A percentile compares a stretch with the other conserved stretches of the same genome.
Evolutionary conservation across 2,329 filamentous ascomycete species (phyloP).

Genomic region (Cordyceps cateniannulata): DNA sequence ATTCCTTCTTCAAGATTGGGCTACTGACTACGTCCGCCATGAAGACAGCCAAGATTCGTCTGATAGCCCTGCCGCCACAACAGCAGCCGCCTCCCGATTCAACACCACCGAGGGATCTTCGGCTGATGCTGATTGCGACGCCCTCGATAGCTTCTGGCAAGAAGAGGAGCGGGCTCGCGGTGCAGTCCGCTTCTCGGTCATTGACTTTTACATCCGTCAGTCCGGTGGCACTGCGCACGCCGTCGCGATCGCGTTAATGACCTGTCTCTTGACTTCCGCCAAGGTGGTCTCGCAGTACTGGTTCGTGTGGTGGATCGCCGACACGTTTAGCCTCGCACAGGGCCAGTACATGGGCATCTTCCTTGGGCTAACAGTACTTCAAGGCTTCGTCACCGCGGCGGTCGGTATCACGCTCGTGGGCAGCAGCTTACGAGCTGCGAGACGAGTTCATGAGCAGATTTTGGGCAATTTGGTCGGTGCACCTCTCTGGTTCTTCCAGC

Average conservation of each 20-base stretch:
- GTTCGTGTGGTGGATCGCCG: constrained; percentile 11
- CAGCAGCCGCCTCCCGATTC: background rate
- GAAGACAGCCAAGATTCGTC: background rate
- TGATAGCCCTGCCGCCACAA: no score
- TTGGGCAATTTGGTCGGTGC: background rate
- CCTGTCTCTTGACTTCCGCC: background rate
- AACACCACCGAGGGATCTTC: background rate
- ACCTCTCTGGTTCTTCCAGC: constrained; percentile 10
- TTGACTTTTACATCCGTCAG: background rate
- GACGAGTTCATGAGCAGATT: background rate
- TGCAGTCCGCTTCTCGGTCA: background rate
- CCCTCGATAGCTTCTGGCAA: background rate
- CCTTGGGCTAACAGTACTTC: background rate
- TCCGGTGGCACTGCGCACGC: background rate
- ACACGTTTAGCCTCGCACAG: background rate
- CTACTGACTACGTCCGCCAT: background rate
- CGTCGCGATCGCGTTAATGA: background rate
- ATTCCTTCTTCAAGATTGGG: background rate
- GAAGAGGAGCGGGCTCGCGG: constrained; percentile 3
- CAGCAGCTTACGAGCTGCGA: background rate
- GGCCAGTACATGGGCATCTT: constrained; percentile 5
- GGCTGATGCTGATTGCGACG: background rate
- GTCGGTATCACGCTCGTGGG: background rate
- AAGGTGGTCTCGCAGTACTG: constrained; percentile 9
- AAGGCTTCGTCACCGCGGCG: background rate